Base-by-base conservation (phyloP, 1,284 basidiomycete genomes). In the Malassezia slooffiae region DNA sequence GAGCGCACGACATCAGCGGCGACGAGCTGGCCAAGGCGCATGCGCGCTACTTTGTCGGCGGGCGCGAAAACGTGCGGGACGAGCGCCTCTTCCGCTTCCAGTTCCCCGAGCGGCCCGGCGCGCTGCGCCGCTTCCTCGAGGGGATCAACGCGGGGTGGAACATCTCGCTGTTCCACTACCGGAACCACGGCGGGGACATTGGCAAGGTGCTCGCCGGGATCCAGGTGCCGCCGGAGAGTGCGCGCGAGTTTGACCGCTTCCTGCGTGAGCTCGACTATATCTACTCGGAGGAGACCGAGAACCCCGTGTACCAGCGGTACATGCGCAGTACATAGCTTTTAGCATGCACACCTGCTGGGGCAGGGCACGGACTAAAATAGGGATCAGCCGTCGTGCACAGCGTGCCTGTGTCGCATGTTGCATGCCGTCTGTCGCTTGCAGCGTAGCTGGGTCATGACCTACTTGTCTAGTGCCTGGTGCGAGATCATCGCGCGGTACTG, bases 11-110 rank as follows among this genome's bases (percentile, higher is more conserved):
- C 68, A 82, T 97, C 58, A 88, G 84, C 54, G 85, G 93, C 56
- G 81, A 97, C 58, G 93, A 99, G 72, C 76, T 96, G 65, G 87
- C 89, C 3, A 99, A 99, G 71, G 83, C 80, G 50, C 93, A 99
- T 68, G 79, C 82, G 8, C 78, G 93, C 22, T 95, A 96, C 70
- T 82, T 99, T 76, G 81, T 97, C 33, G 93, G 93, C 15, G 67
- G 69, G 16, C 53, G 57, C 10, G 53, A 43, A 7, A 27, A 72
- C 13, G 88, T 93, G 3, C 73, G 78, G 3, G 75, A 95, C 60
- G 93, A 97, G 72, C 77, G 93, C 33, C 67, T 97, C 19, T 90
- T 96, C 71, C 75, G 89, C 62, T 99, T 99, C 69, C 90, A 91
- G 67, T 99, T 99, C 70, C 93, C 93, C 2, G 93, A 99, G 71